Percentiles rank a stretch among this genome's conserved stretches.
These are phyloP conservation scores for Cryptococcus deneoformans DNA, from an alignment of 1,284 basidiomycete species.

Conservation along the genomic window DNA sequence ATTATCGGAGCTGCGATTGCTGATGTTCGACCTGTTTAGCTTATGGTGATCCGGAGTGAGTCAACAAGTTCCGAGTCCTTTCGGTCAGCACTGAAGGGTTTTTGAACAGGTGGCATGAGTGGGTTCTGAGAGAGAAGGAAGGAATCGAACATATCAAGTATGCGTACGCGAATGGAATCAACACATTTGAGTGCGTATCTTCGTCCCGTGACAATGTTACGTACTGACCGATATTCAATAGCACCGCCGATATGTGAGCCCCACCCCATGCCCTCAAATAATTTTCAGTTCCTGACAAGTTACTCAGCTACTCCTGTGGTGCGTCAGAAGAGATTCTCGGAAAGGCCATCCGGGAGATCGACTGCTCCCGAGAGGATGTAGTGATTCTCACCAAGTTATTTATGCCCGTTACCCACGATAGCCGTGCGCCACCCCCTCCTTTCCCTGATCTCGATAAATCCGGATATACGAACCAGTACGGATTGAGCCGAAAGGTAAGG, in stretches of 20 bases:
- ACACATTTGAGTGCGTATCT: conserved; percentile 39
- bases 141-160: conserved; percentile 44
- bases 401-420: conserved; percentile 7
- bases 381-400: conserved; percentile 72
- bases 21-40: background rate
- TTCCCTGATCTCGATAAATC: conserved; percentile 34
- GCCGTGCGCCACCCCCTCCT: conserved; percentile 5
- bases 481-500: conserved; percentile 51
- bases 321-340: conserved; percentile 65
- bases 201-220: background rate
- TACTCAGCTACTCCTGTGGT: conserved; percentile 54
- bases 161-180: conserved; percentile 41
- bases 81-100: background rate
- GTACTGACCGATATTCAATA: background rate
- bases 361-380: conserved; percentile 65
- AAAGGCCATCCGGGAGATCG: conserved; percentile 69
- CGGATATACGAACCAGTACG: conserved; percentile 51
- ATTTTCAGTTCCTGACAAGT: background rate
- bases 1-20: background rate
- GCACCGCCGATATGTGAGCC: background rate
- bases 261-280: background rate
- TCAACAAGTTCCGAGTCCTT: background rate
- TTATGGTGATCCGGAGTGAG: conserved; percentile 1
- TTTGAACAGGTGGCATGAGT: conserved; percentile 20
- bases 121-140: conserved; percentile 40